These are phyloP conservation scores for Sugiyamaella paludigena DNA, from an alignment of 1,139 yeast species.

Conservation along the genomic window DNA sequence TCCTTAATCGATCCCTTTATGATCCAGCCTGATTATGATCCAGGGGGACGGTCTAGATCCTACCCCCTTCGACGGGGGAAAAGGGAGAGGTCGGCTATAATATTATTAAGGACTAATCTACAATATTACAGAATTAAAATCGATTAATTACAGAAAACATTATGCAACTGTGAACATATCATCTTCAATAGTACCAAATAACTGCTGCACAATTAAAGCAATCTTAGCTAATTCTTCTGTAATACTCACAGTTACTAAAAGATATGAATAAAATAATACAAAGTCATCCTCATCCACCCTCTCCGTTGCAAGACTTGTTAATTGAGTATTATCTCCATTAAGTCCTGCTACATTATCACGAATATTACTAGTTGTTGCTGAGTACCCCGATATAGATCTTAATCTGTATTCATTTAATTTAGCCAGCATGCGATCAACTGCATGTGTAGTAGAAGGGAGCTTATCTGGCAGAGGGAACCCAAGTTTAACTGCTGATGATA, in stretches of 20 bases:
- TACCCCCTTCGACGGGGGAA: too few species aligned
- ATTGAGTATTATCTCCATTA: not conserved
- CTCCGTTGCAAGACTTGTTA: conserved; percentile 1
- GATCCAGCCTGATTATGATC: too few species aligned
- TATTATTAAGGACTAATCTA: too few species aligned
- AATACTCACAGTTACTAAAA: conserved; percentile 66
- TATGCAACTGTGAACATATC: conserved; percentile 43
- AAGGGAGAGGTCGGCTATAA: too few species aligned
- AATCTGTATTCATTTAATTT: conserved; percentile 46
- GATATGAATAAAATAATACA: conserved; percentile 70
- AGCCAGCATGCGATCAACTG: conserved; percentile 64
- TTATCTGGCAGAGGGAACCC: conserved; percentile 76
- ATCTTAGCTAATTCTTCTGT: conserved; percentile 63
- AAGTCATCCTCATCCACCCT: conserved; percentile 56
- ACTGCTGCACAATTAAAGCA: conserved; percentile 50
- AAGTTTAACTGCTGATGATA: conserved; percentile 70
- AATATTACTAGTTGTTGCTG: not conserved
- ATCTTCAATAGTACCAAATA: conserved; percentile 63
- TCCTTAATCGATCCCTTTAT: too few species aligned
- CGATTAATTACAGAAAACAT: not conserved
- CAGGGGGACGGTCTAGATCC: too few species aligned
- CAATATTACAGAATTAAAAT: too few species aligned
- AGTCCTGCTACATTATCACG: too few species aligned
- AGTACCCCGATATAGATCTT: conserved; percentile 7
- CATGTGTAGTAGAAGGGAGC: conserved; percentile 75